phyloP scores from a whole-genome alignment of 495 filamentous ascomycete species.

The Aspergillus avenaceus region DNA sequence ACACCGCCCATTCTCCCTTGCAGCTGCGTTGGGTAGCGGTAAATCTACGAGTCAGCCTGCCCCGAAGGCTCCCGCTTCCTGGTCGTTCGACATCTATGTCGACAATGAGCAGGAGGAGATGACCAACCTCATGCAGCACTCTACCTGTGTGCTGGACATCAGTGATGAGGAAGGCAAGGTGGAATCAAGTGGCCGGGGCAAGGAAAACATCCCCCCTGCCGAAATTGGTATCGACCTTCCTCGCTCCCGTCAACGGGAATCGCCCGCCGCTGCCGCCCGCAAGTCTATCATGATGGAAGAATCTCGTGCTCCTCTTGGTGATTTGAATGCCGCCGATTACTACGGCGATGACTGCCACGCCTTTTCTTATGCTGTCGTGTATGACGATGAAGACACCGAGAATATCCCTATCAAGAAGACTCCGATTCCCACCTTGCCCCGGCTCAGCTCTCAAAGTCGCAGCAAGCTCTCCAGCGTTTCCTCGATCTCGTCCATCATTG shows the following conservation, averaged over 20 bases:
- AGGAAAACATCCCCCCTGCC: slow-evolving; percentile 79
- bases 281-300: slow-evolving; percentile 44
- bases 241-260: slow-evolving; percentile 21
- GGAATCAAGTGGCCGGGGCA: slow-evolving; percentile 57
- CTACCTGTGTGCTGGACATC: slow-evolving; percentile 81
- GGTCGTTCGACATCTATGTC: slow-evolving; percentile 95
- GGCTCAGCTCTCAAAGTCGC: slow-evolving; percentile 8
- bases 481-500: slow-evolving; percentile 31
- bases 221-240: slow-evolving; percentile 33
- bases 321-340: slow-evolving; percentile 69
- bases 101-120: slow-evolving; percentile 85
- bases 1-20: slow-evolving; percentile 67
- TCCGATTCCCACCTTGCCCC: slow-evolving; percentile 7
- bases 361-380: slow-evolving; percentile 53
- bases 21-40: slow-evolving; percentile 59
- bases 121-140: slow-evolving; percentile 88
- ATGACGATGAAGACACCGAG: slow-evolving; percentile 49
- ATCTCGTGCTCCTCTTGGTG: slow-evolving; percentile 62
- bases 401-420: slow-evolving; percentile 18
- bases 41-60: slow-evolving; percentile 33
- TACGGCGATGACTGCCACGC: slow-evolving; percentile 66
- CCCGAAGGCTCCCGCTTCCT: slow-evolving; percentile 55
- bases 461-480: slow-evolving; percentile 21
- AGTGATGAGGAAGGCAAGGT: slow-evolving; percentile 49
- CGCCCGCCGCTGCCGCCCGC: slow-evolving; percentile 24